A percentile compares a stretch with the other conserved stretches of the same genome.
phyloP scores from a whole-genome alignment of 2,329 filamentous ascomycete species.

The Dactylonectria macrodidyma region DNA sequence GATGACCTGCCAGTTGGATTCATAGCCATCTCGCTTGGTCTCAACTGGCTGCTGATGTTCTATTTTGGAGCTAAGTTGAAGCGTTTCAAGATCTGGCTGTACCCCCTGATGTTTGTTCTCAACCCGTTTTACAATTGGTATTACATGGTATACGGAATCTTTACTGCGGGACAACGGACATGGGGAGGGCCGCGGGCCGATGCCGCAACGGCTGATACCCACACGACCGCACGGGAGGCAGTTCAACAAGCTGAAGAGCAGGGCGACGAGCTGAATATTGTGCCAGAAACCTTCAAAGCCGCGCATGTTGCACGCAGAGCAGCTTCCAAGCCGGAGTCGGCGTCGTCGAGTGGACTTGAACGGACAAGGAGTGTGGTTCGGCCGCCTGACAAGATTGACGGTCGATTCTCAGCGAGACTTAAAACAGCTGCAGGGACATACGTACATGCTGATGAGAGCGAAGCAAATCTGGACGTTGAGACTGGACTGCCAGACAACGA shows the following conservation, averaged over 20 bases:
- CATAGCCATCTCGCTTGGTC: constrained; percentile 90
- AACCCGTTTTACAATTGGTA: constrained; percentile 99
- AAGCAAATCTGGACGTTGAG: constrained; percentile 46
- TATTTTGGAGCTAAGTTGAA: constrained; percentile 92
- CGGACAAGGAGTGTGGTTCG: constrained; percentile 73
- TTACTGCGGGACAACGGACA: constrained; percentile 92
- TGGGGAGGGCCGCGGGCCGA: constrained; percentile 97
- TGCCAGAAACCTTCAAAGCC: constrained; percentile 86
- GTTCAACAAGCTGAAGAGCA: constrained; percentile 83
- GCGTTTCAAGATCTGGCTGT: constrained; percentile 94
- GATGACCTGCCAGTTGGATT: constrained; percentile 90
- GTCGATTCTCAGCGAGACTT: constrained; percentile 82
- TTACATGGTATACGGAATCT: constrained; percentile 98
- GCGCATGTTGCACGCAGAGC: constrained; percentile 65
- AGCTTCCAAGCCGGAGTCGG: constrained; percentile 48
- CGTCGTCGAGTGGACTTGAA: constrained; percentile 55
- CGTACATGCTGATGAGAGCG: constrained; percentile 75
- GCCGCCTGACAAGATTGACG: constrained; percentile 82
- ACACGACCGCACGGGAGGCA: constrained; percentile 85
- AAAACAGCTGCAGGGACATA: constrained; percentile 79
- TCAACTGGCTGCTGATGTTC: constrained; percentile 96
- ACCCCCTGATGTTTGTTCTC: constrained; percentile 94
- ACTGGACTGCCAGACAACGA: constrained; percentile 18
- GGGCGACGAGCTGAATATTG: constrained; percentile 91
- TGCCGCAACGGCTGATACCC: constrained; percentile 82